phyloP scores from a whole-genome alignment of 495 filamentous ascomycete genomes.

The Lineolata rhizophorae region DNA sequence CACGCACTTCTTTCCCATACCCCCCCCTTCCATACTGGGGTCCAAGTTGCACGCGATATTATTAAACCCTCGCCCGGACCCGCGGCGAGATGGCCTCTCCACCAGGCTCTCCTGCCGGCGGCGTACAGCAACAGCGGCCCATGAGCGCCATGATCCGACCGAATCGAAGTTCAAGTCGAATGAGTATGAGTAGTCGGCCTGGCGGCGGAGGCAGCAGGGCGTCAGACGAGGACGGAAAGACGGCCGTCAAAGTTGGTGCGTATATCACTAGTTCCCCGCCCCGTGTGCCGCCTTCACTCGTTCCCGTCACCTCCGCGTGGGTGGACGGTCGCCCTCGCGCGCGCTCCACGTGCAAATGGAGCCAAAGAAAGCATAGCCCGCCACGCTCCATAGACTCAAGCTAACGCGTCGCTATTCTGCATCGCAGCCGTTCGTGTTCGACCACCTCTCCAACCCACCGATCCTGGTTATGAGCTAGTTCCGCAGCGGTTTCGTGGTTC shows the following conservation, averaged over 20 bases:
- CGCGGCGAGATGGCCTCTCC: too few species aligned
- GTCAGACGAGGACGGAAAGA: conserved; percentile 84
- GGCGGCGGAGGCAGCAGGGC: conserved; percentile 65
- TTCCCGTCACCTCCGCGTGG: too few species aligned
- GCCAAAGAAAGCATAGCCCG: too few species aligned
- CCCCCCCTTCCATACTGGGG: too few species aligned
- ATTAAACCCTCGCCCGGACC: too few species aligned
- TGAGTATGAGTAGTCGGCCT: conserved; percentile 67
- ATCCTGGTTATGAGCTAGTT: conserved; percentile 86
- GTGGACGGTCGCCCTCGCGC: too few species aligned
- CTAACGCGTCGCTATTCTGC: conserved; percentile 3
- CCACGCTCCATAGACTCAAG: neutral
- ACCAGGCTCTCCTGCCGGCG: too few species aligned
- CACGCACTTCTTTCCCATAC: too few species aligned
- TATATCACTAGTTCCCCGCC: too few species aligned
- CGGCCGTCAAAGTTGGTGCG: conserved; percentile 98
- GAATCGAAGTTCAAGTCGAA: conserved; percentile 63
- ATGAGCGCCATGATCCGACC: conserved; percentile 73
- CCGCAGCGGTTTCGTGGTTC: conserved; percentile 87
- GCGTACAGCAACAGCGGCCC: conserved; percentile 48
- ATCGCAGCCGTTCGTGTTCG: conserved; percentile 75
- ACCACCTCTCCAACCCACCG: conserved; percentile 59
- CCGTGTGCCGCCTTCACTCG: too few species aligned
- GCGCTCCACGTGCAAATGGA: too few species aligned
- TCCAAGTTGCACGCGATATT: too few species aligned